phyloP scores from a whole-genome alignment of 75 land plant species.

The Cryptomeria japonica region DNA sequence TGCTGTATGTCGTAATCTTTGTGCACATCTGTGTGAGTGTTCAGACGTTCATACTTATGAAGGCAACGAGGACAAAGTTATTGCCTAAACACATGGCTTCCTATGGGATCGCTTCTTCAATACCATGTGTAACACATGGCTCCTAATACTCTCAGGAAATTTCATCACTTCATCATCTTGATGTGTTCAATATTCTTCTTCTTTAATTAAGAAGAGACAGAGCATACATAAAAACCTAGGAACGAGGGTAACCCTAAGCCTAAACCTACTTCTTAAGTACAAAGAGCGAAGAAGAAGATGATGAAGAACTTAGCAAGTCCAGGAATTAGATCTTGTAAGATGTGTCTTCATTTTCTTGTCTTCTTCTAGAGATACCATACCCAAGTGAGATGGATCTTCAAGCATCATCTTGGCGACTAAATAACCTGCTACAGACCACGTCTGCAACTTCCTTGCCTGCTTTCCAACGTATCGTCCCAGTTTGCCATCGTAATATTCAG shows the following conservation, averaged over 20 bases:
- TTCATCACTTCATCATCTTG: not conserved
- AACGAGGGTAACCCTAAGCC: not conserved
- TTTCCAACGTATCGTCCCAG: conserved; percentile 24
- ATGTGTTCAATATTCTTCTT: not conserved
- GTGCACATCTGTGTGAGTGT: not conserved
- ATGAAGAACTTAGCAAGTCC: conserved; percentile 18
- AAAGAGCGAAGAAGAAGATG: not conserved
- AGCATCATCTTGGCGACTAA: conserved; percentile 41
- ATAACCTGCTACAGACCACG: conserved; percentile 41
- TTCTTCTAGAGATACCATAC: conserved; percentile 37
- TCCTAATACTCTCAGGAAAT: not conserved
- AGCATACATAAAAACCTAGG: not conserved
- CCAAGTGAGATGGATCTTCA: conserved; percentile 39
- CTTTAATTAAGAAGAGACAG: not conserved
- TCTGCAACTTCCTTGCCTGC: conserved; percentile 34
- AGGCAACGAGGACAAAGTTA: not conserved
- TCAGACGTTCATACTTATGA: not conserved
- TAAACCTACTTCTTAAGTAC: not conserved
- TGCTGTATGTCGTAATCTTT: not conserved
- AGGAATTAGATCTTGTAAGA: conserved; percentile 47
- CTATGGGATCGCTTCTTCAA: not conserved
- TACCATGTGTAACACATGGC: not conserved
- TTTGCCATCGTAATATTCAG: conserved; percentile 34
- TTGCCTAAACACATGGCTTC: not conserved
- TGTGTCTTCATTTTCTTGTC: conserved; percentile 39